phyloP scores from a whole-genome alignment of 495 filamentous ascomycete species.

The Aspergillus steynii region DNA sequence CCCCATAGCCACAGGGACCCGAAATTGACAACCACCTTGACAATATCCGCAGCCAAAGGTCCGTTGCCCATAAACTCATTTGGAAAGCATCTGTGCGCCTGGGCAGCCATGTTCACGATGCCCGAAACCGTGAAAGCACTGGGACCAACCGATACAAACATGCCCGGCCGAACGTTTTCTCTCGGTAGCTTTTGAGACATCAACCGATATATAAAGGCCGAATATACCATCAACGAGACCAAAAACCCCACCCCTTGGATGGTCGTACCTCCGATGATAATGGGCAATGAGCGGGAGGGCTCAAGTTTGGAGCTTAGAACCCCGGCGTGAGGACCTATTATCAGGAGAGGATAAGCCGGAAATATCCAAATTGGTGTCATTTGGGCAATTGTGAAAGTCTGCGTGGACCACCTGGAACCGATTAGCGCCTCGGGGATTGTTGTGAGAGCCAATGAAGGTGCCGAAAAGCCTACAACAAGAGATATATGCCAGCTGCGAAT shows the following conservation, averaged over 20 bases:
- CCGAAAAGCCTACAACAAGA: slow-evolving; percentile 55
- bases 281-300: slow-evolving; percentile 52
- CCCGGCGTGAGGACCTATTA: slow-evolving; percentile 73
- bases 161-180: slow-evolving; percentile 73
- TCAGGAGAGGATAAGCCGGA: slow-evolving; percentile 81
- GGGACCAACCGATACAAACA: slow-evolving; percentile 84
- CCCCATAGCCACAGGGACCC: slow-evolving; percentile 81
- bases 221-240: slow-evolving; percentile 82
- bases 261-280: slow-evolving; percentile 70
- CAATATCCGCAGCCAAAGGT: slow-evolving; percentile 52
- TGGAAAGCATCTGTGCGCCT: slow-evolving; percentile 46
- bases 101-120: slow-evolving; percentile 58
- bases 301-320: slow-evolving; percentile 56
- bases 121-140: slow-evolving; percentile 76
- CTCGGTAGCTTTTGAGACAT: slow-evolving; percentile 90
- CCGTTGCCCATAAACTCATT: slow-evolving; percentile 62
- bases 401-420: slow-evolving; percentile 61
- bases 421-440: slow-evolving; percentile 18
- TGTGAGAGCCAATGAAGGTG: neutral
- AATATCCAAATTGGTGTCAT: slow-evolving; percentile 96
- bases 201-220: slow-evolving; percentile 81
- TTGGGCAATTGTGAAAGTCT: slow-evolving; percentile 76
- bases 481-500: slow-evolving; percentile 68
- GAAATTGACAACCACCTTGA: slow-evolving; percentile 58
- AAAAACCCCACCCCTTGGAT: slow-evolving; percentile 84